Evolutionary conservation across 352 stramenopile species (phyloP), one percentile per base, ranked within the genome.

Genomic region (Elongisporangium prolatum): DNA sequence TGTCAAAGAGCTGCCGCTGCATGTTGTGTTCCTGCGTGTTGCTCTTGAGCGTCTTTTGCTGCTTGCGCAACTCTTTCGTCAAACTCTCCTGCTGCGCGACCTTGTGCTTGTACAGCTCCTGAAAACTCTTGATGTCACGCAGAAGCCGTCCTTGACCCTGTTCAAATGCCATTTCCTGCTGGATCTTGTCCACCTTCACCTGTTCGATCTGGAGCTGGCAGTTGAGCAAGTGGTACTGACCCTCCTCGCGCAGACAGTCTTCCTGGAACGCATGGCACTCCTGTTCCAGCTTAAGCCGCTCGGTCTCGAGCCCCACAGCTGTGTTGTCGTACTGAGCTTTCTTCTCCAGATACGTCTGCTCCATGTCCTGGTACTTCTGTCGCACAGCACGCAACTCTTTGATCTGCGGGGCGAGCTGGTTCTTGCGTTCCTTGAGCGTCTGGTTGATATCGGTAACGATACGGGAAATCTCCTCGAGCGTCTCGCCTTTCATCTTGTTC

Each of bases 401-500:
- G 62, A 98, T 96, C 67, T 97, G 86, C 54, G 93, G 94, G 20
- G 91, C 88, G 24, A 98, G 69, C 50, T 97, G 92, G 53, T 87
- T 93, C 63, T 98, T 97, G 20, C 95, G 80, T 52, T 96, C 89
- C 44, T 90, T 96, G 22, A 97, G 74, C 38, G 89, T 86, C 58
- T 96, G 71, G 65, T 95, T 96, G 52, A 98, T 97, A 51, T 97
- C 80, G 8, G 89, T 88, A 14, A 98, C 91, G 34, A 97, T 83
- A 20, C 72, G 74, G 44, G 88, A 97, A 53, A 98, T 98, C 59
- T 98, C 94, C 60, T 98, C 91, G 16, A 98, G 79, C 24, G 89
- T 98, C 67, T 96, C 78, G 10, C 85, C 86, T 61, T 98, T 98
- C 37, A 92, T 63, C 58, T 93, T 80, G 69, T 98, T 97, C 48